Conservation (phyloP, 768 basidiomycete genomes). For the Tricholoma hemisulphureum region DNA sequence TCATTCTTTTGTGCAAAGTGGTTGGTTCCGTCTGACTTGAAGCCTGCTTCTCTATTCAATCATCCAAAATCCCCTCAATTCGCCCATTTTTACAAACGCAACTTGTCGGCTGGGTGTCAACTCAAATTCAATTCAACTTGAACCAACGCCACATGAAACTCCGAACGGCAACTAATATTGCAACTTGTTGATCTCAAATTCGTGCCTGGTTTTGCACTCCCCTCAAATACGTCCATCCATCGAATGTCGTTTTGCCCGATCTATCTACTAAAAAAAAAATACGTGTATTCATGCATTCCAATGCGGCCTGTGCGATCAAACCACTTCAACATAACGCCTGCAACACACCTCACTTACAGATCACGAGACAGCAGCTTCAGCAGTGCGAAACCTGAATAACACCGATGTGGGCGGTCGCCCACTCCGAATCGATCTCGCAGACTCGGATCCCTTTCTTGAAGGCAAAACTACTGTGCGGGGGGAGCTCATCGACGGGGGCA, state of each 20-base stretch:
- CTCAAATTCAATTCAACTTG: conserved; percentile 3
- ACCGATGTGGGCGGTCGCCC: conserved; percentile 90
- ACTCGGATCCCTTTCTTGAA: conserved; percentile 89
- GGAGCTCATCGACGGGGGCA: conserved; percentile 70
- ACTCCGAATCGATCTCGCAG: conserved; percentile 90
- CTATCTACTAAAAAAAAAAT: conserved; percentile 1
- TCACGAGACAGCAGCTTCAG: conserved; percentile 93
- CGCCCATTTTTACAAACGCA: conserved; percentile 4
- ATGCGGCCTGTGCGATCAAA: conserved; percentile 8
- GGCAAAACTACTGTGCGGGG: conserved; percentile 86
- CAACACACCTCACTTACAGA: conserved; percentile 45
- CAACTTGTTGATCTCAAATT: neutral
- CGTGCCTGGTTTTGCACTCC: neutral
- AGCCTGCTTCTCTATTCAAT: conserved; percentile 21
- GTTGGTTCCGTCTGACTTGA: conserved; percentile 36
- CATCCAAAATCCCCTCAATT: conserved; percentile 8
- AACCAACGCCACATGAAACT: neutral
- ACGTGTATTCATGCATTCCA: conserved; percentile 5
- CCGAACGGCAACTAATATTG: neutral
- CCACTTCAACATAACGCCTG: conserved; percentile 13
- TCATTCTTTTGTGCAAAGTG: conserved; percentile 27
- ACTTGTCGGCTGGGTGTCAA: neutral
- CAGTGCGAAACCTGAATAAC: conserved; percentile 94
- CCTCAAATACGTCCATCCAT: conserved; percentile 1
- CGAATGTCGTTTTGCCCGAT: neutral